Evolutionary conservation across 352 stramenopile species (phyloP).

Genomic region (Pythium sukuiense): DNA sequence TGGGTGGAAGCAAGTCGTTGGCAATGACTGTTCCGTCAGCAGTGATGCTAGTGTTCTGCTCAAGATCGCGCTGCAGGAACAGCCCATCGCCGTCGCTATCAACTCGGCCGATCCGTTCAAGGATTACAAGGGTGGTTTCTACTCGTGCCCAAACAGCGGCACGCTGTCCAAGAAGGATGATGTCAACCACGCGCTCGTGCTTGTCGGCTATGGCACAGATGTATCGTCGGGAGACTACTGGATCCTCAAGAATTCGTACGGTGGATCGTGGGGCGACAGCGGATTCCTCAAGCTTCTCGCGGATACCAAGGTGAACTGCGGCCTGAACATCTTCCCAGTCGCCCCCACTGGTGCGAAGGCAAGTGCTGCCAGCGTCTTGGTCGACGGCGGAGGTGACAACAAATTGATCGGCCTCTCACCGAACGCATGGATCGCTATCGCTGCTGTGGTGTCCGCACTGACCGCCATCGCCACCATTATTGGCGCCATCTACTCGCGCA

Average conservation of each 20-base stretch:
- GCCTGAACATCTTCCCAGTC: conserved; percentile 78
- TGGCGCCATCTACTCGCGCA: conserved; percentile 47
- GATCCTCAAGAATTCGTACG: conserved; percentile 86
- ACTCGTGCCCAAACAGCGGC: conserved; percentile 68
- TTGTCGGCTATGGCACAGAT: conserved; percentile 76
- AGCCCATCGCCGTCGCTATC: conserved; percentile 76
- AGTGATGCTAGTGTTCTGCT: conserved; percentile 56
- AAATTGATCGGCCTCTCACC: conserved; percentile 58
- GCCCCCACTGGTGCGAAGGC: conserved; percentile 58
- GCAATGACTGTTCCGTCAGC: conserved; percentile 50
- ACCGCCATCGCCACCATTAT: conserved; percentile 53
- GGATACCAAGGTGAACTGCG: conserved; percentile 75
- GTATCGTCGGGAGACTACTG: conserved; percentile 62
- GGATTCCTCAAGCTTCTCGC: conserved; percentile 70
- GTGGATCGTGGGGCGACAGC: conserved; percentile 57
- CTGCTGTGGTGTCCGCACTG: conserved; percentile 43
- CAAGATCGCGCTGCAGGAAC: conserved; percentile 48
- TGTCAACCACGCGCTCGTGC: conserved; percentile 73
- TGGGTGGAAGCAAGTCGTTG: conserved; percentile 66
- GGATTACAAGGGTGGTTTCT: conserved; percentile 67
- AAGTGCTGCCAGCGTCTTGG: conserved; percentile 32
- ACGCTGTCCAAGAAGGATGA: conserved; percentile 61
- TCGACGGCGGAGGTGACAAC: conserved; percentile 68
- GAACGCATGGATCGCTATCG: conserved; percentile 58
- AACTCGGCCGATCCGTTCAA: conserved; percentile 74